A percentile compares a stretch with the other conserved stretches of the same genome.
phyloP scores from a whole-genome alignment of 108 stramenopile genomes.

The Mediolabrus comicus region DNA sequence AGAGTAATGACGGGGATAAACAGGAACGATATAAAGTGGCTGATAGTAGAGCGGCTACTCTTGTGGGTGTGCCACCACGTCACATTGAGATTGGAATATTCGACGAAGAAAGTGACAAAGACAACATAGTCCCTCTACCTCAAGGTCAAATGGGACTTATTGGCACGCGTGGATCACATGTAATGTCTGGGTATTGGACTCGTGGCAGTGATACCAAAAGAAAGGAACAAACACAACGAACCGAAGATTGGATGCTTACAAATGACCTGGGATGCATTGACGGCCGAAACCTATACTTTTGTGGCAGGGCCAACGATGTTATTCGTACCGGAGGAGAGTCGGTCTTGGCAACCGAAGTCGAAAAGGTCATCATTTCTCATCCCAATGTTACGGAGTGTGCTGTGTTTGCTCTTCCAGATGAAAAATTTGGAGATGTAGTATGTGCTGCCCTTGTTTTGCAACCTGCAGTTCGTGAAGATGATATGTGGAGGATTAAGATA shows the following conservation, averaged over 20 bases:
- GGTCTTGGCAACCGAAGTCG: conserved; percentile 86
- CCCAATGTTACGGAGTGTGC: conserved; percentile 59
- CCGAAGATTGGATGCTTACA: conserved; percentile 56
- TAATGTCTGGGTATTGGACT: conserved; percentile 91
- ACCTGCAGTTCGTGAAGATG: conserved; percentile 4
- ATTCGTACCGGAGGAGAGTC: conserved; percentile 93
- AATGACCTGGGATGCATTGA: conserved; percentile 74
- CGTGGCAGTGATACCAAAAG: conserved; percentile 38
- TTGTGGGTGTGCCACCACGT: conserved; percentile 64
- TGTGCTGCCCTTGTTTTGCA: conserved; percentile 62
- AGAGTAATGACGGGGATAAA: neutral
- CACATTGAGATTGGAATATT: conserved; percentile 66
- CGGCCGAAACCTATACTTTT: conserved; percentile 65
- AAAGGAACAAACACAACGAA: neutral
- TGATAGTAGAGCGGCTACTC: conserved; percentile 19
- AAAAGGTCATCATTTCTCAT: conserved; percentile 57
- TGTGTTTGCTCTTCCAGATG: conserved; percentile 72
- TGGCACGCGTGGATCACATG: conserved; percentile 82
- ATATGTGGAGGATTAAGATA: conserved; percentile 8
- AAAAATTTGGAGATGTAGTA: conserved; percentile 76
- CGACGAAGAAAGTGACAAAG: neutral
- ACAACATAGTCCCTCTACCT: neutral
- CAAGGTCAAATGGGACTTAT: conserved; percentile 67
- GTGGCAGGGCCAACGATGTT: conserved; percentile 76
- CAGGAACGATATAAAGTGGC: neutral